A percentile compares a stretch with the other conserved stretches of the same genome.
Evolutionary conservation across 345 rosid genomes (phyloP).

Genomic region (Salix caprea): DNA sequence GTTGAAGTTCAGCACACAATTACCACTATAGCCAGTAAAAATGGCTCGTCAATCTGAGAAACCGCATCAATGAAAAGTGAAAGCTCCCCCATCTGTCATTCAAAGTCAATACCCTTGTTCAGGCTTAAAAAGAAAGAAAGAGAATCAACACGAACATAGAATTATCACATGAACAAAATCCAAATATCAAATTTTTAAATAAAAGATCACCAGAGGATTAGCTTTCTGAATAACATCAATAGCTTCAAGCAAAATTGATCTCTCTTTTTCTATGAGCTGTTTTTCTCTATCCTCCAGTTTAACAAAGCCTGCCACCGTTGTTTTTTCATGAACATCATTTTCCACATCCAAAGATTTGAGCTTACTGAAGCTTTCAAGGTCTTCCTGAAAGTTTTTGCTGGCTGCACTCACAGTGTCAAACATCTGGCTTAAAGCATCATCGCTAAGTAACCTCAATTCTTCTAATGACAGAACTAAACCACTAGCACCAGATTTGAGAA

Average conservation of each 20-base stretch:
- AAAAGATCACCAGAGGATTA: constrained; percentile 86
- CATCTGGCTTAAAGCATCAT: constrained; percentile 45
- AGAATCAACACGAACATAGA: constrained; percentile 13
- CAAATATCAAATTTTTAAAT: constrained; percentile 47
- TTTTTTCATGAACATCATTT: constrained; percentile 24
- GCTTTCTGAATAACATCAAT: constrained; percentile 70
- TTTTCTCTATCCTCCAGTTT: constrained; percentile 68
- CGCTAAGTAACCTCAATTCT: constrained; percentile 54
- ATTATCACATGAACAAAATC: constrained; percentile 30
- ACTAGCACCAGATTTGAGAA: constrained; percentile 54
- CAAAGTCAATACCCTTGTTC: constrained; percentile 32
- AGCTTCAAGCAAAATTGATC: constrained; percentile 54
- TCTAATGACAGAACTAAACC: constrained; percentile 73
- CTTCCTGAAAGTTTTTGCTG: constrained; percentile 27
- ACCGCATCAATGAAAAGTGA: constrained; percentile 84
- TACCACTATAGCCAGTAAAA: constrained; percentile 98
- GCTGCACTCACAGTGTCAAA: constrained; percentile 27
- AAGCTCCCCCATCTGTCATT: constrained; percentile 86
- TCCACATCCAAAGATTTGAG: constrained; percentile 18
- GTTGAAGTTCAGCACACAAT: constrained; percentile 97
- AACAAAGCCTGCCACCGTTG: constrained; percentile 48
- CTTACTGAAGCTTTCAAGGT: constrained; percentile 17
- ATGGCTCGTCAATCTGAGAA: constrained; percentile 90
- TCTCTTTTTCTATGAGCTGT: constrained; percentile 63
- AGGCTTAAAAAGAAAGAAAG: constrained; percentile 28